phyloP scores from a whole-genome alignment of 2,329 filamentous ascomycete species.

The Xylaria hypoxylon region DNA sequence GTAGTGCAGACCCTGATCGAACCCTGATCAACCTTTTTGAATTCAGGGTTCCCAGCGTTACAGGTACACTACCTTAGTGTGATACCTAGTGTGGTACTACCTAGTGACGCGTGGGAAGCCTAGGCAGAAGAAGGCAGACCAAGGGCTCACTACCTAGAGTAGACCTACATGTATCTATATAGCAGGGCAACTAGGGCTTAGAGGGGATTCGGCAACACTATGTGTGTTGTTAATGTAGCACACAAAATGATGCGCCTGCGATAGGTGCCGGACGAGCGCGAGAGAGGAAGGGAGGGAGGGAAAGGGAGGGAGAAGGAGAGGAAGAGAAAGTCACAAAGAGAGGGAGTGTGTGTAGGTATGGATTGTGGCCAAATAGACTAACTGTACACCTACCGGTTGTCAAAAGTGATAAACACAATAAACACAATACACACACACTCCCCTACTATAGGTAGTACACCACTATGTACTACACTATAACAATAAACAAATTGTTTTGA shows the following conservation, averaged over 20 bases:
- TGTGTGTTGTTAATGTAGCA: slow-evolving; percentile 13
- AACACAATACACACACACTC: slow-evolving; percentile 1
- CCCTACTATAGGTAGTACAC: too few relatives aligned
- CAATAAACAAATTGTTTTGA: slow-evolving; percentile 22
- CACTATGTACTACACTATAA: too few relatives aligned
- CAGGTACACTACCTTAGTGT: neutral
- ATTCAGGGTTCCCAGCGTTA: neutral
- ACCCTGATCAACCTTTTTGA: slow-evolving; percentile 24
- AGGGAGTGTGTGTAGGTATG: neutral
- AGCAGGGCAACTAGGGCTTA: slow-evolving; percentile 24
- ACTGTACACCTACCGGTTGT: slow-evolving; percentile 4
- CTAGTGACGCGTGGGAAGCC: slow-evolving; percentile 17
- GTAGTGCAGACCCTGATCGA: slow-evolving; percentile 2
- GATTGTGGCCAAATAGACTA: slow-evolving; percentile 1
- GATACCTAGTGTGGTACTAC: neutral
- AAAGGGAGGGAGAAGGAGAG: neutral
- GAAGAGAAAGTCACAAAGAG: neutral
- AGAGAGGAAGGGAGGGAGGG: neutral
- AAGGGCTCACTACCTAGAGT: neutral
- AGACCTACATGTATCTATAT: neutral
- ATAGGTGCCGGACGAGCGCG: slow-evolving; percentile 21
- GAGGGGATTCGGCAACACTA: slow-evolving; percentile 31
- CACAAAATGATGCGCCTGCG: slow-evolving; percentile 9
- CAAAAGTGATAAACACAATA: slow-evolving; percentile 8
- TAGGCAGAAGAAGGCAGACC: neutral